Evolutionary conservation across 2,329 filamentous ascomycete species (phyloP).

Genomic region (Aspergillus intermedius): DNA sequence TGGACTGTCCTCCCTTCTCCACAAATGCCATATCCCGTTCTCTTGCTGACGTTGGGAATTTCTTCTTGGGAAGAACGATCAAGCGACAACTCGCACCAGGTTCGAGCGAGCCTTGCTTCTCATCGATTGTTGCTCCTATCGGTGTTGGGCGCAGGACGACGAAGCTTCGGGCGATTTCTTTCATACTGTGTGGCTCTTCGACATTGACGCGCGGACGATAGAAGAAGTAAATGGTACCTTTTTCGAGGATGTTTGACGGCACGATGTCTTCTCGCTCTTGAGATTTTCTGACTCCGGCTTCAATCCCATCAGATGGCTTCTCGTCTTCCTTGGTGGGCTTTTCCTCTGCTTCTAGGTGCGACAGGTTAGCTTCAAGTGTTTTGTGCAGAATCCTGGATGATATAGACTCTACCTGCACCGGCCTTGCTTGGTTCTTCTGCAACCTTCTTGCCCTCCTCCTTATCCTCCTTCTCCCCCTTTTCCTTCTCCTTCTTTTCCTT

Average conservation of each 20-base stretch:
- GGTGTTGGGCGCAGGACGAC: conserved; percentile 71
- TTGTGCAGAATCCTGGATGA: not conserved
- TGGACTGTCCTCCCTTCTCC: conserved; percentile 62
- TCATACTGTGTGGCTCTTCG: conserved; percentile 60
- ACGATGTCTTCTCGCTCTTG: conserved; percentile 46
- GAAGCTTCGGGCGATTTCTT: conserved; percentile 71
- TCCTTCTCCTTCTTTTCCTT: conserved; percentile 21
- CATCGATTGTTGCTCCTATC: conserved; percentile 59
- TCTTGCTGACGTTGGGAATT: conserved; percentile 59
- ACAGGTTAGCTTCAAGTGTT: not conserved
- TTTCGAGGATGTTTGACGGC: conserved; percentile 66
- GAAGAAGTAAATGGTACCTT: conserved; percentile 89
- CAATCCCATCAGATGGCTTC: conserved; percentile 13
- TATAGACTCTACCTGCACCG: not conserved
- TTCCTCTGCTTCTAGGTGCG: conserved; percentile 8
- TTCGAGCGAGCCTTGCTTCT: conserved; percentile 44
- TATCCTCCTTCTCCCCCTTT: conserved; percentile 30
- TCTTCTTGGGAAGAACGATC: conserved; percentile 77
- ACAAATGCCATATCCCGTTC: conserved; percentile 79
- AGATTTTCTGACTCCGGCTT: conserved; percentile 44
- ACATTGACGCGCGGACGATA: conserved; percentile 69
- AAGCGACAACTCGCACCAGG: conserved; percentile 61
- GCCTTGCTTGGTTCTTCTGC: conserved; percentile 8
- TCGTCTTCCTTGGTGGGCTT: conserved; percentile 8
- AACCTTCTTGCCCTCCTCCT: conserved; percentile 3